Conservation (phyloP, 2,329 filamentous ascomycete genomes). For the Bertia moriformis region DNA sequence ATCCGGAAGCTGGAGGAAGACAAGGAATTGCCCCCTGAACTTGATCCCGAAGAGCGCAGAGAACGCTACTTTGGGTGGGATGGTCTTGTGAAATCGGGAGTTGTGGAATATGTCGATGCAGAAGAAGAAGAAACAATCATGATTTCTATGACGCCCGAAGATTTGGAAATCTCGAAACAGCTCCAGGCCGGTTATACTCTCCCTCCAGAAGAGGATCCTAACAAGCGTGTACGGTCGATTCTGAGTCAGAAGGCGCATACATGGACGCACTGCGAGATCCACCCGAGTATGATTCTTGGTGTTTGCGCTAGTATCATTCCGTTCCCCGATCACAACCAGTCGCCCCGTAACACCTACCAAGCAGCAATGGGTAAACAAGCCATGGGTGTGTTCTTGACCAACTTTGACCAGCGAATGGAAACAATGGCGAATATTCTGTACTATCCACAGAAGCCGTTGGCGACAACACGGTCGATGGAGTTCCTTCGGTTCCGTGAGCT, state of each 20-base stretch:
- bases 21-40: constrained; percentile 44
- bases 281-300: constrained; percentile 96
- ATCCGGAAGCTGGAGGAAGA: constrained; percentile 65
- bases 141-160: constrained; percentile 98
- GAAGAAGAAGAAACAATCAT: constrained; percentile 98
- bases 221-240: constrained; percentile 75
- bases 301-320: constrained; percentile 99
- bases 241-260: constrained; percentile 77
- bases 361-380: constrained; percentile 99
- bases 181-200: constrained; percentile 51
- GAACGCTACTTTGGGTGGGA: constrained; percentile 69
- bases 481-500: constrained; percentile 96
- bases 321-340: constrained; percentile 98
- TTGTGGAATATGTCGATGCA: constrained; percentile 90
- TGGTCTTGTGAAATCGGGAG: constrained; percentile 67
- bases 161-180: constrained; percentile 65
- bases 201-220: constrained; percentile 57
- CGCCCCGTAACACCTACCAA: constrained; percentile 96
- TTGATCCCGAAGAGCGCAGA: constrained; percentile 38
- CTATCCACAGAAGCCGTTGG: constrained; percentile 93
- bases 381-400: constrained; percentile 97
- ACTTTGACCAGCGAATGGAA: constrained; percentile 94
- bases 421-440: constrained; percentile 99
- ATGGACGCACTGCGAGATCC: constrained; percentile 98
- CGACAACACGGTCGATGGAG: constrained; percentile 94